Base-by-base conservation (phyloP, 1,284 basidiomycete species). In the Laetiporus sulphureus region DNA sequence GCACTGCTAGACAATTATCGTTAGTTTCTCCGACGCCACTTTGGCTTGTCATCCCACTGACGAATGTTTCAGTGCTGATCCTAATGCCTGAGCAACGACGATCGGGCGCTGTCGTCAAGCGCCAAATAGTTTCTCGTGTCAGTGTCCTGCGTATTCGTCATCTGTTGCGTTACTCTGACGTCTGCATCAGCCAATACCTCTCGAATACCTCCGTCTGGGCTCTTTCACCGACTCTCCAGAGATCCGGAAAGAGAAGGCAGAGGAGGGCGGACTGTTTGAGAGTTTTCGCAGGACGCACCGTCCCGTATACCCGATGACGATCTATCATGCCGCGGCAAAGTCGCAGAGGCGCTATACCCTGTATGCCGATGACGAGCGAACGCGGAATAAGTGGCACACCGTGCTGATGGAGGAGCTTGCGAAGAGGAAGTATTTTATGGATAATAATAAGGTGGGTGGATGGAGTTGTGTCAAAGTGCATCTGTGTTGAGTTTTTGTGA, bases 1-100 rank as follows among this genome's bases (percentile, higher is more conserved):
- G 78, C 75, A 5, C 57, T 90, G n/a, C 56, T 90, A 27, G 87
- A 90, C 56, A 85, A 88, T 54, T 85, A 79, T 59, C 66, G 86
- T 86, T 47, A 49, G 77, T 57, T 27, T 16, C n/a, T n/a, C n/a
- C n/a, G n/a, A n/a, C 19, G 20, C 12, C 38, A 6, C 16, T 2
- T n/a, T 16, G 19, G n/a, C 7, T 15, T 10, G 33, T 23, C 15
- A 10, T 22, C 4, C 18, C 13, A 12, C 19, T 13, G 23, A 29
- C 25, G 2, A 5, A 22, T 2, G 3, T 35, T 27, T 38, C 32
- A 3, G 11, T 12, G 1, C 40, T 27, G 83, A 83, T 87, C 35
- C 56, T 87, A 18, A 62, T 87, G 36, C 76, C 79, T 4, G 71
- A 72, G 38, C 78, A 81, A 53, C 69, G 63, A 19, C 69, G 68